Percentiles rank a stretch among this genome's conserved stretches.
Conservation (phyloP, 139 green algal genomes). For the Monoraphidium neglectum region DNA sequence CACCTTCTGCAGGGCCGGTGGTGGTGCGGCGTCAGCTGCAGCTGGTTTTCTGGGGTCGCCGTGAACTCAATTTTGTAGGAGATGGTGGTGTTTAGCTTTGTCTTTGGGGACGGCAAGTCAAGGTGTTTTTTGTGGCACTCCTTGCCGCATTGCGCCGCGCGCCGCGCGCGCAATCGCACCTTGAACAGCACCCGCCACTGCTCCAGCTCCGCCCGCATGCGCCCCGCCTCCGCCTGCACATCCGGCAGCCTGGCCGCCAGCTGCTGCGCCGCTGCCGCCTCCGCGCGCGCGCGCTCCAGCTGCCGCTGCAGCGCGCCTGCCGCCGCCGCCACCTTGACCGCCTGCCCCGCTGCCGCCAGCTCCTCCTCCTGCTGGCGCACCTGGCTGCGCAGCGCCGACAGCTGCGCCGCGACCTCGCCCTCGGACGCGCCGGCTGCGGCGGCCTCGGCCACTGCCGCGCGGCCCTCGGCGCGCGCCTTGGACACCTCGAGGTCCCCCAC, state of each 20-base stretch:
- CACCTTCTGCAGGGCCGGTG: background rate
- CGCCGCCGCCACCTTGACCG: background rate
- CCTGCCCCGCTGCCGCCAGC: background rate
- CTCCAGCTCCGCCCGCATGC: conserved; percentile 18
- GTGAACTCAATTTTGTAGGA: no score
- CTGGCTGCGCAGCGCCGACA: background rate
- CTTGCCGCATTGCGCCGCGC: no score
- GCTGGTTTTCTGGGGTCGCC: no score
- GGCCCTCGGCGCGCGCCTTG: background rate
- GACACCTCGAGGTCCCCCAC: background rate
- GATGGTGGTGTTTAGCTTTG: no score
- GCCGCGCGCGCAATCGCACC: background rate
- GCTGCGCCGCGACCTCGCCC: background rate
- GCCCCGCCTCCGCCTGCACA: background rate
- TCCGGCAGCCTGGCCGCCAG: background rate
- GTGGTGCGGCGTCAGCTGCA: background rate
- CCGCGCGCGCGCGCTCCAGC: background rate
- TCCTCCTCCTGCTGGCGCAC: background rate
- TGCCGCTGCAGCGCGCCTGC: background rate
- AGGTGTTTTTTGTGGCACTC: no score
- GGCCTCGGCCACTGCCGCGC: background rate
- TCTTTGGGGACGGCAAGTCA: no score
- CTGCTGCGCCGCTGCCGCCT: no score
- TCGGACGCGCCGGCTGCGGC: background rate
- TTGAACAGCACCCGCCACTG: conserved; percentile 24